Evolutionary conservation across 805 yeast species (phyloP).

Genomic region (Suhomyces pyralidae): DNA sequence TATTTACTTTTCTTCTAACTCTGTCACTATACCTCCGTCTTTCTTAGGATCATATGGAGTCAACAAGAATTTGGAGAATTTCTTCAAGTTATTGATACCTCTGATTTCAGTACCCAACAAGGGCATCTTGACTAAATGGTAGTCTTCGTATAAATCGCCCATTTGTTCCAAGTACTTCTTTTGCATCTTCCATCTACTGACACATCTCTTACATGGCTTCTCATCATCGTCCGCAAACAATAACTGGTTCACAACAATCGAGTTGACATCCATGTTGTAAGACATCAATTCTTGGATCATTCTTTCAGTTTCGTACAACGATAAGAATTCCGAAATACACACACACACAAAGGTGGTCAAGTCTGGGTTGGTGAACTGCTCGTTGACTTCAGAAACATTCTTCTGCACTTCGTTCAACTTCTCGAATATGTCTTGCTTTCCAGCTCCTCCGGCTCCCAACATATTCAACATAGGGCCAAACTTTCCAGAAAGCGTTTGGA

Average conservation of each 20-base stretch:
- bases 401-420: slow-evolving; percentile 79
- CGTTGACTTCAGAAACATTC: slow-evolving; percentile 82
- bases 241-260: slow-evolving; percentile 93
- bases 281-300: slow-evolving; percentile 94
- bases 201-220: slow-evolving; percentile 81
- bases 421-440: slow-evolving; percentile 66
- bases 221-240: slow-evolving; percentile 79
- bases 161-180: slow-evolving; percentile 91
- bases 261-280: slow-evolving; percentile 93
- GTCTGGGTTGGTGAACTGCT: slow-evolving; percentile 94
- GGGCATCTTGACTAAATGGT: slow-evolving; percentile 94
- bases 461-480: slow-evolving; percentile 88
- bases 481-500: slow-evolving; percentile 79
- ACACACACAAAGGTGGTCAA: slow-evolving; percentile 94
- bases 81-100: slow-evolving; percentile 80
- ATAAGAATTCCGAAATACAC: slow-evolving; percentile 94
- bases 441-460: slow-evolving; percentile 76
- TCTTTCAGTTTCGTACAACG: slow-evolving; percentile 95
- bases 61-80: slow-evolving; percentile 77
- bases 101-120: slow-evolving; percentile 92
- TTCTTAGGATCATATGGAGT: slow-evolving; percentile 70
- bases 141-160: slow-evolving; percentile 94
- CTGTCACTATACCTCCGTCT: slow-evolving; percentile 53
- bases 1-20: slow-evolving; percentile 47
- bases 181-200: slow-evolving; percentile 93